Conservation (phyloP, 2,329 filamentous ascomycete species). For the Neobulgaria alba region DNA sequence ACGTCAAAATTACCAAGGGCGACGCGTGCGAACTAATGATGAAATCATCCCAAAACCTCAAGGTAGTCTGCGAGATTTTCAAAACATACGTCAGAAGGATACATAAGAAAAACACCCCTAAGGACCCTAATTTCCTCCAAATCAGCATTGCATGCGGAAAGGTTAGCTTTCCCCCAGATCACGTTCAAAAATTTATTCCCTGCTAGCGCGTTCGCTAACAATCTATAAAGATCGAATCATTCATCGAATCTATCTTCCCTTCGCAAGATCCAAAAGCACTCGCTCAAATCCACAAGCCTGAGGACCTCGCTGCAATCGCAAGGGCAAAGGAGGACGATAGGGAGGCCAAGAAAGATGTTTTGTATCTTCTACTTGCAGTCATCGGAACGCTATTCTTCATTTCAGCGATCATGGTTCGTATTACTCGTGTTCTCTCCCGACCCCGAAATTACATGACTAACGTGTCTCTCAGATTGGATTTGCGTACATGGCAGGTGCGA, state of each 20-base stretch:
- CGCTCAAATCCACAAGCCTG: constrained; percentile 32
- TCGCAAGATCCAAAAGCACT: constrained; percentile 62
- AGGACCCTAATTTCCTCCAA: constrained; percentile 83
- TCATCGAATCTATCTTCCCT: constrained; percentile 90
- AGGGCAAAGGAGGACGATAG: neutral
- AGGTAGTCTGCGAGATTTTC: constrained; percentile 74
- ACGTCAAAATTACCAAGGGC: constrained; percentile 95
- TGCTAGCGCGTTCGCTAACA: neutral
- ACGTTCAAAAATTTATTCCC: neutral
- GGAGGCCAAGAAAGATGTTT: constrained; percentile 47
- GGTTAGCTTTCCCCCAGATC: constrained; percentile 37
- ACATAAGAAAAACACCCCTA: constrained; percentile 86
- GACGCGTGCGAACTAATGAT: constrained; percentile 87
- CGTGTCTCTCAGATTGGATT: constrained; percentile 51
- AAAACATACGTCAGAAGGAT: constrained; percentile 70
- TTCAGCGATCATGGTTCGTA: constrained; percentile 66
- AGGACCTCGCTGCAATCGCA: constrained; percentile 40
- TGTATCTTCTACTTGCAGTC: constrained; percentile 59
- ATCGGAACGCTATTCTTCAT: constrained; percentile 62
- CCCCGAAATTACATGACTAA: constrained; percentile 9
- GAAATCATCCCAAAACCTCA: constrained; percentile 84
- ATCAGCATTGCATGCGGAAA: constrained; percentile 87
- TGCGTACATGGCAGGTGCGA: constrained; percentile 74
- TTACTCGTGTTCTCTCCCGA: neutral
- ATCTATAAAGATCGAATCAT: constrained; percentile 69